Percentiles rank a stretch among this genome's conserved stretches.
phyloP scores from a whole-genome alignment of 192 early-diverging fungal genomes.

The Coemansia sp. region DNA sequence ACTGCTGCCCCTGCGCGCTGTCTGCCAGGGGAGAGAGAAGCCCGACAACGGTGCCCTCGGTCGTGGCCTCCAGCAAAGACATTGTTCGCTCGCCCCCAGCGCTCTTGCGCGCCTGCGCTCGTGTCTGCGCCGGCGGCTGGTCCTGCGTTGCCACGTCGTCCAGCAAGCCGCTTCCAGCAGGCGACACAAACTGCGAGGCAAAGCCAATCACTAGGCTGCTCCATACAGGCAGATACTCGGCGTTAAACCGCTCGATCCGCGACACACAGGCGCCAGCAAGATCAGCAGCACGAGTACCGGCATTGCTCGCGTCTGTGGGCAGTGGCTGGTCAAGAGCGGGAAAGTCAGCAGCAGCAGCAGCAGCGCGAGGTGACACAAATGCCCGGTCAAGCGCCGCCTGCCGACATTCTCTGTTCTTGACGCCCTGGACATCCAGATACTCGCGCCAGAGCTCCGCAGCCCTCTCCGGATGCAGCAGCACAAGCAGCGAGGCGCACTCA shows the following conservation, averaged over 20 bases:
- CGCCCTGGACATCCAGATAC: slow-evolving; percentile 43
- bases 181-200: slow-evolving; percentile 52
- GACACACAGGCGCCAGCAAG: neutral
- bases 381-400: slow-evolving; percentile 22
- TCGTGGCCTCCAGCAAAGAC: slow-evolving; percentile 48
- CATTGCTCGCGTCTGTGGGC: neutral
- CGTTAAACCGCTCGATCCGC: slow-evolving; percentile 38
- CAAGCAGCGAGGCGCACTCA: slow-evolving; percentile 44
- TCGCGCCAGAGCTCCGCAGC: slow-evolving; percentile 31
- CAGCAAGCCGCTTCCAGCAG: slow-evolving; percentile 39
- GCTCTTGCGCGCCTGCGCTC: neutral
- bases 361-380: neutral
- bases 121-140: neutral
- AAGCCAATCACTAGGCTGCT: slow-evolving; percentile 49
- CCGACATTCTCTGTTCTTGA: slow-evolving; percentile 27
- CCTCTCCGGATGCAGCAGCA: slow-evolving; percentile 32
- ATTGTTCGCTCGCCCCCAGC: slow-evolving; percentile 16
- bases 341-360: slow-evolving; percentile 13
- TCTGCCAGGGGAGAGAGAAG: slow-evolving; percentile 40
- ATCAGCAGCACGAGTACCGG: too few relatives aligned
- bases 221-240: slow-evolving; percentile 43
- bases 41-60: slow-evolving; percentile 45
- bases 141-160: slow-evolving; percentile 2
- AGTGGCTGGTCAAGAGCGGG: neutral
- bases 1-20: slow-evolving; percentile 7